Base-by-base conservation (phyloP, 2,329 filamentous ascomycete genomes). In the Chrysoporthe puriensis region DNA sequence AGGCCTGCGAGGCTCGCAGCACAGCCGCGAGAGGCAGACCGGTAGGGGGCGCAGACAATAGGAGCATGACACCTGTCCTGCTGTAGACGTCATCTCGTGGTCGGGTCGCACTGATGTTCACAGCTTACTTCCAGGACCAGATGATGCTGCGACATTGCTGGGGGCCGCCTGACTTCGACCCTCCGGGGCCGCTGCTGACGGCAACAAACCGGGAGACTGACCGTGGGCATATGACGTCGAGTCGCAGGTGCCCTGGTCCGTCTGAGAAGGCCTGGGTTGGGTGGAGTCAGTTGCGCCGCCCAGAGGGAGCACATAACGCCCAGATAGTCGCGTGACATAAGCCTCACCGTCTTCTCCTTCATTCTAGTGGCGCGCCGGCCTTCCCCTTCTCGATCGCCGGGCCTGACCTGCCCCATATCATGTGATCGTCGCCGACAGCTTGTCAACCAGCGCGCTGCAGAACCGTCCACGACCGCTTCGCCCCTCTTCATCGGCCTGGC, bases 1-100 rank as follows among this genome's bases (percentile, higher is more conserved):
- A 36, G 21, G 8, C 58, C 48, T 48, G 57, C 54, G 59, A 34
- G 36, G n/a, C 11, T 36, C 4, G 26, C 26, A 26, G 26, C 26
- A 26, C 26, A 26, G 26, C 26, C 26, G 26, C 26, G 26, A 26
- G 26, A 26, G 26, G 26, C 26, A 26, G 26, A 26, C 26, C 26
- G 26, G 26, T 26, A 57, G 62, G 48, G 18, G 26, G 11, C 32
- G 42, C 66, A 59, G 56, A 66, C 67, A 66, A 63, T 66, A 26
- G 54, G 58, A 59, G 36, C 63, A 60, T 66, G 67, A 63, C 67
- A 68, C 67, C 59, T 68, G 67, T 68, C 67, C 67, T 59, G 63
- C 59, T 68, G 63, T 59, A 68, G 62, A 68, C 67, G 67, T 68
- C 67, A 68, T 68, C 65, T 68, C 42, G 63, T 64, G 54, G 54